Percentiles rank a stretch among this genome's conserved stretches.
Evolutionary conservation across 2,329 filamentous ascomycete species (phyloP).

Genomic region (Talaromyces pinophilus): DNA sequence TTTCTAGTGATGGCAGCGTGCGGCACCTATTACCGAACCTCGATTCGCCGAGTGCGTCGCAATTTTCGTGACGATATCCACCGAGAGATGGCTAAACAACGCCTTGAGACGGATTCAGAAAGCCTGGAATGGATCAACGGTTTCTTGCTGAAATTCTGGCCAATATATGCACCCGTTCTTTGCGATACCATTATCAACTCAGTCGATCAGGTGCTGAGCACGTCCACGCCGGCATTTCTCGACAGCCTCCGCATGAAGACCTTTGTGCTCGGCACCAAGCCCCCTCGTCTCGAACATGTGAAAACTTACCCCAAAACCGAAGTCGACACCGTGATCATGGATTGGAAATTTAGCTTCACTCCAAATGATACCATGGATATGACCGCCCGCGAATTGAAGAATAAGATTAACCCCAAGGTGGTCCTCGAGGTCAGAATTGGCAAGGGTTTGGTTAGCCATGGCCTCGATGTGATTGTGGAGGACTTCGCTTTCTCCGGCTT

Average conservation of each 20-base stretch:
- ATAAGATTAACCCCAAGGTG: conserved; percentile 96
- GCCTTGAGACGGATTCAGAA: conserved; percentile 85
- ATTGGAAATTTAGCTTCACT: conserved; percentile 99
- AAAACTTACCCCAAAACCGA: conserved; percentile 97
- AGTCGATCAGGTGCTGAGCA: conserved; percentile 93
- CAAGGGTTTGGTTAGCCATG: conserved; percentile 96
- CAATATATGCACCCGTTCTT: conserved; percentile 93
- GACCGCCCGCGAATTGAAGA: conserved; percentile 84
- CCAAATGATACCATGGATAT: conserved; percentile 92
- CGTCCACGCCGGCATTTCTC: conserved; percentile 84
- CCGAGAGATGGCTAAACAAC: conserved; percentile 83
- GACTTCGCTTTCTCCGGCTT: conserved; percentile 94
- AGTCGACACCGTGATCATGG: conserved; percentile 95
- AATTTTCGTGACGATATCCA: conserved; percentile 95
- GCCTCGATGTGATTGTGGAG: conserved; percentile 94
- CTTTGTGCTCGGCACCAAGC: conserved; percentile 92
- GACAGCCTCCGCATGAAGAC: conserved; percentile 92
- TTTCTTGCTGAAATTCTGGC: conserved; percentile 98
- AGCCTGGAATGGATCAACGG: conserved; percentile 99
- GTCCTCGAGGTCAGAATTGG: conserved; percentile 92
- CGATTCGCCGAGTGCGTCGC: conserved; percentile 84
- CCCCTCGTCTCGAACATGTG: conserved; percentile 93
- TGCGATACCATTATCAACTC: conserved; percentile 89
- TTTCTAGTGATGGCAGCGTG: conserved; percentile 90
- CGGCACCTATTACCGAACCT: conserved; percentile 95